phyloP scores from a whole-genome alignment of 257 asterid species.

The Leonotis leonurus region DNA sequence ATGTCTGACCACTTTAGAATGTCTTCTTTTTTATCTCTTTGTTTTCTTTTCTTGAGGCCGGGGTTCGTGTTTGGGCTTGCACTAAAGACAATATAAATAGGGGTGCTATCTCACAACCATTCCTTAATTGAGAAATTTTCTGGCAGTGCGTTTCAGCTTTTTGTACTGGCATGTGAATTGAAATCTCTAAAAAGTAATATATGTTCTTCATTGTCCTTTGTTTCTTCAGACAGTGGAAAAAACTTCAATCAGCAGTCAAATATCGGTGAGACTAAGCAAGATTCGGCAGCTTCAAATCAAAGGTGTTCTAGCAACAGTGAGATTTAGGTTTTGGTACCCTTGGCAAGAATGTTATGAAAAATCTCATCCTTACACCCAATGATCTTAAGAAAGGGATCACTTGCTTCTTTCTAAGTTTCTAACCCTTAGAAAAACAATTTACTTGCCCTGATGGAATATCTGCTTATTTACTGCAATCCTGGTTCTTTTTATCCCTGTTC shows the following conservation, averaged over 20 bases:
- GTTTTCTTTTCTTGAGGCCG: neutral
- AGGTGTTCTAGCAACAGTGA: conserved; percentile 53
- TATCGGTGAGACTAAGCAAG: conserved; percentile 42
- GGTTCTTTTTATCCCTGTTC: conserved; percentile 8
- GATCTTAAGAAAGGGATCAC: neutral
- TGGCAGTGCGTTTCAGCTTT: neutral
- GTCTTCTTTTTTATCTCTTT: neutral
- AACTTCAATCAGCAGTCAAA: conserved; percentile 44
- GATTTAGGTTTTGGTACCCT: conserved; percentile 19
- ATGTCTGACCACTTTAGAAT: neutral
- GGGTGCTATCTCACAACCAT: neutral
- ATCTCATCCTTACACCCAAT: neutral
- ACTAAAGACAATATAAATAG: neutral
- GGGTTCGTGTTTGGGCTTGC: neutral
- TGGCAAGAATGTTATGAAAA: conserved; percentile 8
- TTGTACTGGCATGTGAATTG: conserved; percentile 13
- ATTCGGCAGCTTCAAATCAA: conserved; percentile 45
- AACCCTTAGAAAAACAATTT: neutral
- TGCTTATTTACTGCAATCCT: conserved; percentile 12
- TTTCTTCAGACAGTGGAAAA: conserved; percentile 64
- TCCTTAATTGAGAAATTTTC: neutral
- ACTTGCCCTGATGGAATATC: neutral
- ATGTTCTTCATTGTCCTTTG: conserved; percentile 16
- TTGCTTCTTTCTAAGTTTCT: neutral
- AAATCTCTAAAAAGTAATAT: conserved; percentile 12